Evolutionary conservation across 441 rosid genomes (phyloP).

Genomic region (Manihot esculenta): DNA sequence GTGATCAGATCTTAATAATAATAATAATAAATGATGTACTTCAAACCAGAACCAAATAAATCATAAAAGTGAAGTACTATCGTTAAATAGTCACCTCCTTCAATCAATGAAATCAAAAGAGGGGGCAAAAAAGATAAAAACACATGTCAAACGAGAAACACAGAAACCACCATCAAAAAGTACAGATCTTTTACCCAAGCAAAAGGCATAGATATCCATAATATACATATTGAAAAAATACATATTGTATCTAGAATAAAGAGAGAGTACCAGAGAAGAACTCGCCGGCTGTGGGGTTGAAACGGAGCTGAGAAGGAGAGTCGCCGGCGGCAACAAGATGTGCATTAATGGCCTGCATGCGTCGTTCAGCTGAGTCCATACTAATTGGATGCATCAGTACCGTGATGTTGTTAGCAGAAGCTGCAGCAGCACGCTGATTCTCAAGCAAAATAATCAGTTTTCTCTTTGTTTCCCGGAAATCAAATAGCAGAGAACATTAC

Average conservation of each 20-base stretch:
- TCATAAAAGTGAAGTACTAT: neutral
- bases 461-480: slow-evolving; percentile 32
- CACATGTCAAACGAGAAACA: no score
- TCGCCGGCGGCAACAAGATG: slow-evolving; percentile 55
- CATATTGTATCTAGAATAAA: neutral
- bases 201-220: neutral
- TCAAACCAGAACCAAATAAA: neutral
- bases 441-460: neutral
- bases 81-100: no score
- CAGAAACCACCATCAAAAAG: neutral
- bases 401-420: neutral
- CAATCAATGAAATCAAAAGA: no score
- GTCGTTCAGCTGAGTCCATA: slow-evolving; percentile 59
- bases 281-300: slow-evolving; percentile 72
- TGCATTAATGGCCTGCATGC: slow-evolving; percentile 59
- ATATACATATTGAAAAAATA: neutral
- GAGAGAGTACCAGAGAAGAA: slow-evolving; percentile 50
- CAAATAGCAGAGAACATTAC: neutral
- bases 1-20: neutral
- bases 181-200: neutral
- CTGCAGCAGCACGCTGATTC: no score
- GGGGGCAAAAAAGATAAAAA: no score
- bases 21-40: neutral
- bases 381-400: neutral
- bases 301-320: slow-evolving; percentile 50